These are phyloP conservation scores for Raphanus sativus DNA, from an alignment of 345 rosid species.

Conservation along the genomic window DNA sequence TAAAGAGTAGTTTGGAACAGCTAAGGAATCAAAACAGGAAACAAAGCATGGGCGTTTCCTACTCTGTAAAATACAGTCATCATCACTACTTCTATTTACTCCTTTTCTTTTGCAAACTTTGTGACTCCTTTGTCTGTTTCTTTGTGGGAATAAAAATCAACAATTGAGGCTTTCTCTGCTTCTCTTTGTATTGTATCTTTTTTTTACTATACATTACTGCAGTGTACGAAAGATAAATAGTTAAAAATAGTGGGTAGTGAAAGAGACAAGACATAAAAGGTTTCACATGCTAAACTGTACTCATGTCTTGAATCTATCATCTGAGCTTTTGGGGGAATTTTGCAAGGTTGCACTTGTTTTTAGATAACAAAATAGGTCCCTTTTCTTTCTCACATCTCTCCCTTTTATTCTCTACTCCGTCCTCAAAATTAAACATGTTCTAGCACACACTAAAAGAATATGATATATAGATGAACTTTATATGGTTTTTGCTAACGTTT, in stretches of 20 bases:
- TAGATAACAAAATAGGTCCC: not conserved
- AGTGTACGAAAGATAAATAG: constrained; percentile 30
- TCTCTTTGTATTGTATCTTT: not conserved
- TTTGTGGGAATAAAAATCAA: constrained; percentile 16
- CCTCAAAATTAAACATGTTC: not conserved
- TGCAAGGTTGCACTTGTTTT: constrained; percentile 24
- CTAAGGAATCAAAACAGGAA: constrained; percentile 15
- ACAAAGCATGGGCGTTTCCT: constrained; percentile 13
- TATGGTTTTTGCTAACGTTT: not conserved
- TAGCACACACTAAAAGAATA: not conserved
- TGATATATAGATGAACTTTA: not conserved
- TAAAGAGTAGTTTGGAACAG: constrained; percentile 22
- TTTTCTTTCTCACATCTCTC: not conserved
- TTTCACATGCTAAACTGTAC: constrained; percentile 35
- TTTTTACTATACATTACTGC: not conserved
- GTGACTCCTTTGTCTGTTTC: constrained; percentile 2
- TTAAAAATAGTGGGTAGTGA: constrained; percentile 31
- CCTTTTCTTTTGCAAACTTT: not conserved
- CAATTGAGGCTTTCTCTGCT: constrained; percentile 9
- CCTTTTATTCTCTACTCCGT: not conserved
- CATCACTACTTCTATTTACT: constrained; percentile 18
- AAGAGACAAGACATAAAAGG: constrained; percentile 36
- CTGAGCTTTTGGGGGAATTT: constrained; percentile 10
- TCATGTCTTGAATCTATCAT: constrained; percentile 20
- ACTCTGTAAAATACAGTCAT: constrained; percentile 23